These are phyloP conservation scores for Epichloe baconii DNA, from an alignment of 2,329 filamentous ascomycete genomes.

Conservation along the genomic window DNA sequence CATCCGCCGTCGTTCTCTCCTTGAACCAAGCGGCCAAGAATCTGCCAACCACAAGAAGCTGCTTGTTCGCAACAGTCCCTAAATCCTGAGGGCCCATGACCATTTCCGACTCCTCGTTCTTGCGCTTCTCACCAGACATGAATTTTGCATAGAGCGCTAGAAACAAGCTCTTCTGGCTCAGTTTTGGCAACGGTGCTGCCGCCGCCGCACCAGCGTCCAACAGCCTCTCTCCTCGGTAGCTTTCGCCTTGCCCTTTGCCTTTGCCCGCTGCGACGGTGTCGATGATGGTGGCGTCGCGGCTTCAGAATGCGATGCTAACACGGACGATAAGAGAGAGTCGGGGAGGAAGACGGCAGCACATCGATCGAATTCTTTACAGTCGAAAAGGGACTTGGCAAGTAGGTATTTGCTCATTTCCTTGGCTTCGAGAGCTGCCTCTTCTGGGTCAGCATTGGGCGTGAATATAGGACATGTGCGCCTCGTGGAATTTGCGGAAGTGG, in stretches of 20 bases:
- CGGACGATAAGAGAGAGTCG: slow-evolving; percentile 58
- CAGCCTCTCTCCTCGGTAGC: slow-evolving; percentile 11
- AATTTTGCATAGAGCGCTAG: slow-evolving; percentile 86
- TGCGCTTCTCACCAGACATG: slow-evolving; percentile 87
- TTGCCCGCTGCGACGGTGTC: slow-evolving; percentile 36
- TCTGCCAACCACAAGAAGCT: slow-evolving; percentile 61
- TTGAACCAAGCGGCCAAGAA: slow-evolving; percentile 73
- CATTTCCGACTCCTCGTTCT: slow-evolving; percentile 95
- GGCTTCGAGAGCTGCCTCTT: slow-evolving; percentile 63
- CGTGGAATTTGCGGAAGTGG: slow-evolving; percentile 11
- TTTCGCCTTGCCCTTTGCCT: slow-evolving; percentile 50
- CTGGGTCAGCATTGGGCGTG: slow-evolving; percentile 49
- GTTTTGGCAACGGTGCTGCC: slow-evolving; percentile 29
- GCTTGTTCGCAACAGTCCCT: slow-evolving; percentile 72
- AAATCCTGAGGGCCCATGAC: slow-evolving; percentile 87
- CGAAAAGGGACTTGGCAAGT: slow-evolving; percentile 85
- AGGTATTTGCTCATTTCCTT: slow-evolving; percentile 74
- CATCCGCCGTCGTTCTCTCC: slow-evolving; percentile 43
- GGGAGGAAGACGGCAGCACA: slow-evolving; percentile 82
- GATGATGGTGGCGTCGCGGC: slow-evolving; percentile 12
- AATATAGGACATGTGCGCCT: slow-evolving; percentile 34
- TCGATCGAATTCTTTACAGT: slow-evolving; percentile 88
- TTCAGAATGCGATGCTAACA: slow-evolving; percentile 38
- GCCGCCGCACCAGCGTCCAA: slow-evolving; percentile 5
- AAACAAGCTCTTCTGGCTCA: slow-evolving; percentile 89